phyloP scores from a whole-genome alignment of 2,329 filamentous ascomycete species.

The Elsinoe fawcettii region DNA sequence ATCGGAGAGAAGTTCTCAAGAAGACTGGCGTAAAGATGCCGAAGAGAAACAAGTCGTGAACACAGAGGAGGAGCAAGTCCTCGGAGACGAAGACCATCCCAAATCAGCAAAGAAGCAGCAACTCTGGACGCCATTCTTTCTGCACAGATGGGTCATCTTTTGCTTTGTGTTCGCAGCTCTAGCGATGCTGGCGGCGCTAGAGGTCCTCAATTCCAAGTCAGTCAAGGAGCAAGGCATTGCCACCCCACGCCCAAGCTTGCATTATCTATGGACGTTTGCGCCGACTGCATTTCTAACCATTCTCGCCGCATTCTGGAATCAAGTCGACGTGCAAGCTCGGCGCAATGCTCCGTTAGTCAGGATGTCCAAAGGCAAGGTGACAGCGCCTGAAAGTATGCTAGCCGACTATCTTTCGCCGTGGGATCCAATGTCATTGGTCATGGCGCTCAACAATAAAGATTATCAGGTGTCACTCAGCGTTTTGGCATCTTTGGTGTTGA shows the following conservation, averaged over 20 bases:
- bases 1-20: no score
- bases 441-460: not conserved
- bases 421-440: not conserved
- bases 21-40: no score
- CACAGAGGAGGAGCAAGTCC: no score
- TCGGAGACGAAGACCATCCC: no score
- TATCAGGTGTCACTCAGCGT: not conserved
- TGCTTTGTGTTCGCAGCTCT: not conserved
- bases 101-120: no score
- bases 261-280: constrained; percentile 9
- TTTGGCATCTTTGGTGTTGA: not conserved
- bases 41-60: no score
- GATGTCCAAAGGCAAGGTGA: not conserved
- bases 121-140: not conserved
- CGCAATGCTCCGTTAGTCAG: not conserved
- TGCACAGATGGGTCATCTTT: not conserved
- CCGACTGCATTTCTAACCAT: constrained; percentile 1
- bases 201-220: not conserved
- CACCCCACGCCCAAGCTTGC: not conserved
- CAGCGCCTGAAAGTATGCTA: not conserved
- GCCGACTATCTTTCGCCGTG: constrained; percentile 1
- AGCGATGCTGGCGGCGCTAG: not conserved
- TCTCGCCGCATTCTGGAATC: not conserved
- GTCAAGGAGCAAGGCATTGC: not conserved
- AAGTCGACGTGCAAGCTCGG: not conserved